Base-by-base conservation (phyloP, 2,329 filamentous ascomycete genomes). In the Arthrobotrys entomopaga region DNA sequence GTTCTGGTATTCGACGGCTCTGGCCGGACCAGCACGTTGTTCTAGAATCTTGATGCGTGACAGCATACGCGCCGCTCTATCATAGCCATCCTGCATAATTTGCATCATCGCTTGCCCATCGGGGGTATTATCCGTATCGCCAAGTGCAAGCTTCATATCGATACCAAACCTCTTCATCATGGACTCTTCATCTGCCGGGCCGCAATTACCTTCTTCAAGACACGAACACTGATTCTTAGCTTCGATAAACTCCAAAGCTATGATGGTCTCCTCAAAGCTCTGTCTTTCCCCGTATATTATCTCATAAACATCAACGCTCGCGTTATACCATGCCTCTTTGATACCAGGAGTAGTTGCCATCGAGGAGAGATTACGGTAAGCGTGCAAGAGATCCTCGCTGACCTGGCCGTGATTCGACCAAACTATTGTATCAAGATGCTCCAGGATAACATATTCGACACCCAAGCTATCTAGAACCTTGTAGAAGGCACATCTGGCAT, bases 391-490 rank as follows among this genome's bases (percentile, higher is more conserved):
- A 48, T 74, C 70, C 8, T 74, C 63, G 4, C 46, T 58, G 34
- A 50, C 63, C n/a, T 74, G 70, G 3, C 70, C 70, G 5, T 74
- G 50, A 10, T 59, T 67, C 5, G 1, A 59, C 20, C 59, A 58
- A 16, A 63, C 38, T 4, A 74, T 49, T 7, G 42, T n/a, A 43
- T 74, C 63, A 3, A 53, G 13, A 2, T 53, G 8, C 6, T 74
- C 63, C 11, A 67, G 22, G 22, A 74, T 16, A 13, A 65, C 40
- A 16, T 57, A 74, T 13, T 67, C 63, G 19, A 67, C 70, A 15
- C 57, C 70, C 11, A 64, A 38, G 50, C 42, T 48, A 50, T 74
- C 70, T 7, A 74, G 34, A 16, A 74, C 63, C 26, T 67, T 74
- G 58, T 74, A 74, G 19, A 58, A 67, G 4, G 70, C 50, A 20